Percentiles rank a stretch among this genome's conserved stretches.
phyloP scores from a whole-genome alignment of 1,284 basidiomycete genomes.

The Coniferiporia weirii region DNA sequence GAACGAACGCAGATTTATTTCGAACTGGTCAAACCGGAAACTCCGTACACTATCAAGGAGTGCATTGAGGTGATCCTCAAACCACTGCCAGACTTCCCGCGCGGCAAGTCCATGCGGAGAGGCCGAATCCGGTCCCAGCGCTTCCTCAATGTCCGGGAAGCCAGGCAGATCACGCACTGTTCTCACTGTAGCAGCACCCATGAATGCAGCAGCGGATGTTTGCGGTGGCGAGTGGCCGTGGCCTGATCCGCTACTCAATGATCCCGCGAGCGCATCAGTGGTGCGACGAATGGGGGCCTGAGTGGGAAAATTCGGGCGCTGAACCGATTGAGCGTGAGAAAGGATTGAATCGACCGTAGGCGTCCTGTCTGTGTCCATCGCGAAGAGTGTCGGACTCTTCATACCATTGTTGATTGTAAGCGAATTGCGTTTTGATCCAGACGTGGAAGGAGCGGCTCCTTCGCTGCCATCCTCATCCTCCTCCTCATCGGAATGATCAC shows the following conservation, averaged over 20 bases:
- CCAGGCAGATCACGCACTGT: conserved; percentile 72
- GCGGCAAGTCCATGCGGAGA: conserved; percentile 71
- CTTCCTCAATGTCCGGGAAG: conserved; percentile 82
- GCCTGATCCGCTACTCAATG: conserved; percentile 36
- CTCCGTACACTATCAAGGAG: conserved; percentile 70
- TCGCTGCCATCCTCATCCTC: conserved; percentile 69
- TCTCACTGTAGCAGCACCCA: conserved; percentile 31
- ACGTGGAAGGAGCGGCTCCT: conserved; percentile 59
- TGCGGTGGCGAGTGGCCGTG: conserved; percentile 42
- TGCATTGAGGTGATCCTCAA: conserved; percentile 77
- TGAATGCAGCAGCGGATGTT: conserved; percentile 41
- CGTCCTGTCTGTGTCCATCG: conserved; percentile 74
- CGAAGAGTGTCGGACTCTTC: conserved; percentile 48
- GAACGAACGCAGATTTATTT: conserved; percentile 77
- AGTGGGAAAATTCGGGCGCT: conserved; percentile 53
- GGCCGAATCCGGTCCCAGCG: conserved; percentile 65
- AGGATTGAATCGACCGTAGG: conserved; percentile 73
- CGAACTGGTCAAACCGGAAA: conserved; percentile 82
- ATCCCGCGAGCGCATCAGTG: conserved; percentile 42
- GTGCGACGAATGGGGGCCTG: conserved; percentile 69
- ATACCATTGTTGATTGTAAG: conserved; percentile 58
- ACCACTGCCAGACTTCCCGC: conserved; percentile 82
- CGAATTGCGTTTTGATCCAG: conserved; percentile 68
- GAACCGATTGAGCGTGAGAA: conserved; percentile 66
- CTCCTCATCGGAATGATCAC: conserved; percentile 73